These are phyloP conservation scores for Ceratobasidium theobromae DNA, from an alignment of 1,284 basidiomycete species.

Conservation along the genomic window DNA sequence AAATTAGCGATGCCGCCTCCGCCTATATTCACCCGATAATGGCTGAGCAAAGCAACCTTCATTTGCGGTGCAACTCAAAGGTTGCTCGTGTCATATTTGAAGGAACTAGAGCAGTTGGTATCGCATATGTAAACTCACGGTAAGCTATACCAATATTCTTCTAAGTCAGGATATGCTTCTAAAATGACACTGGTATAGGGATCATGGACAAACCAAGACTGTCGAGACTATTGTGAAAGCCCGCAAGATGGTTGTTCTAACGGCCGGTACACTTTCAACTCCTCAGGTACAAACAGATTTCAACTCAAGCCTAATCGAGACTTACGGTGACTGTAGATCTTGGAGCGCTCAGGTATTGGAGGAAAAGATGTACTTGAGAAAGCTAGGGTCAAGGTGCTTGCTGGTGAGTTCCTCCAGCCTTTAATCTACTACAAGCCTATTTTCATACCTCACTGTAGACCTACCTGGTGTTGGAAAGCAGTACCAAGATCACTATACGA, in stretches of 20 bases:
- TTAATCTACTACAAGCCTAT: conserved; percentile 40
- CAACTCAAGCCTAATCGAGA: neutral
- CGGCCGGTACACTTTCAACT: conserved; percentile 65
- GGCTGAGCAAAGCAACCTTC: conserved; percentile 65
- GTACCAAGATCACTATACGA: conserved; percentile 75
- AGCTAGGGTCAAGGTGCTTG: conserved; percentile 28
- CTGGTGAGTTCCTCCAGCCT: conserved; percentile 18
- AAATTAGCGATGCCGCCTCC: conserved; percentile 37
- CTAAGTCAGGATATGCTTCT: neutral
- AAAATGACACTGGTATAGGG: neutral
- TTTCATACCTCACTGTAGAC: conserved; percentile 59
- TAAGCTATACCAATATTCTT: conserved; percentile 45
- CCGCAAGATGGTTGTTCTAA: conserved; percentile 63
- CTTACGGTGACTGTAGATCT: conserved; percentile 50
- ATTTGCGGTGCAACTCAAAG: conserved; percentile 61
- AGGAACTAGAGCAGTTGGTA: conserved; percentile 67
- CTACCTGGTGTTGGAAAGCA: conserved; percentile 70
- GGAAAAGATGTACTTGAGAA: conserved; percentile 34
- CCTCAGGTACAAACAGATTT: conserved; percentile 47
- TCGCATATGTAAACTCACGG: conserved; percentile 64
- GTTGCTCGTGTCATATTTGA: conserved; percentile 72
- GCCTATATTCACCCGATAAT: conserved; percentile 72
- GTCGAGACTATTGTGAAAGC: conserved; percentile 47
- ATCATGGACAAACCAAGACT: conserved; percentile 7
- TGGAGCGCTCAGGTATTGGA: conserved; percentile 71